A percentile compares a stretch with the other conserved stretches of the same genome.
phyloP scores from a whole-genome alignment of 1,284 basidiomycete genomes.

The Leccinum subspadiceum region DNA sequence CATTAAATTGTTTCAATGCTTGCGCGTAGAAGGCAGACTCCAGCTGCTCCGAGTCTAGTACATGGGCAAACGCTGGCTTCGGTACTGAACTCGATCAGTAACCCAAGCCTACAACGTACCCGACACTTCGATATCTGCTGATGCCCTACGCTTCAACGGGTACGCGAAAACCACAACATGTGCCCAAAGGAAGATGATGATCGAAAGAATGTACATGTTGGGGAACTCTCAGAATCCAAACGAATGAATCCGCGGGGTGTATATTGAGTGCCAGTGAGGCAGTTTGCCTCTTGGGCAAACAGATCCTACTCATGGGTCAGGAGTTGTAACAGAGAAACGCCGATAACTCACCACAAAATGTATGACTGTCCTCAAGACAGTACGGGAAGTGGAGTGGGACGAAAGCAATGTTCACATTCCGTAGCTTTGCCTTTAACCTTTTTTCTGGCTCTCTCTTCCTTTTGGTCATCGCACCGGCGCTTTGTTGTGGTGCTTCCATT shows the following conservation, averaged over 20 bases:
- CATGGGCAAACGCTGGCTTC: conserved; percentile 65
- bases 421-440: conserved; percentile 1
- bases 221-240: conserved; percentile 3
- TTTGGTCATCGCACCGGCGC: neutral
- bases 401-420: neutral
- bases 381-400: neutral
- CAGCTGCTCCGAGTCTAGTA: conserved; percentile 59
- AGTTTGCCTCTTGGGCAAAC: conserved; percentile 5
- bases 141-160: neutral
- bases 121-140: conserved; percentile 16
- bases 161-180: conserved; percentile 3
- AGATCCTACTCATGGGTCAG: neutral
- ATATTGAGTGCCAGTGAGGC: neutral
- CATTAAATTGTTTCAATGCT: conserved; percentile 65
- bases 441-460: neutral
- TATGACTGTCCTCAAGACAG: conserved; percentile 5
- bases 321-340: neutral
- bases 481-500: conserved; percentile 2
- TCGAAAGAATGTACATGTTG: conserved; percentile 4
- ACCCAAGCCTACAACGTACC: conserved; percentile 4
- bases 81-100: neutral
- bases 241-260: neutral
- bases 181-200: neutral
- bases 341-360: neutral
- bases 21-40: conserved; percentile 70